phyloP scores from a whole-genome alignment of 805 yeast species.

The Maudiozyma bulderi region DNA sequence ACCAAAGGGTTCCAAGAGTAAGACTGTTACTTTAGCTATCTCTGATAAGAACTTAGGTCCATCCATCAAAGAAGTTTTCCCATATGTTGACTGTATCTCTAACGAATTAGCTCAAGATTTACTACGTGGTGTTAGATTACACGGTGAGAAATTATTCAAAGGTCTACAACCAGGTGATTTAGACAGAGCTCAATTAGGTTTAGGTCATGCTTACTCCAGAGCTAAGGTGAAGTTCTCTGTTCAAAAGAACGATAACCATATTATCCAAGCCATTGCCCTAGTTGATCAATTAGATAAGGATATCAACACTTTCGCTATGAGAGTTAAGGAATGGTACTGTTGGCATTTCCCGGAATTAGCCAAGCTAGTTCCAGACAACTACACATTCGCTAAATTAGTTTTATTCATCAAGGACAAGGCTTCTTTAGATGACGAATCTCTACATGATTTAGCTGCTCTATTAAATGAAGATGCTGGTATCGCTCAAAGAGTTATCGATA shows the following conservation, averaged over 20 bases:
- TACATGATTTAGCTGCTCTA: constrained; percentile 82
- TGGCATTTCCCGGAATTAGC: constrained; percentile 99
- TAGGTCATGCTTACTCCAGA: constrained; percentile 98
- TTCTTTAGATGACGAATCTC: constrained; percentile 63
- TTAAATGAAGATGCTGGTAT: constrained; percentile 85
- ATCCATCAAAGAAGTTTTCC: constrained; percentile 84
- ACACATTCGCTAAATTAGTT: constrained; percentile 73
- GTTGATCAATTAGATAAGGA: constrained; percentile 97
- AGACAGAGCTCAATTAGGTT: constrained; percentile 96
- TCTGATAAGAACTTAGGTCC: constrained; percentile 95
- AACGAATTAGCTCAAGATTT: constrained; percentile 91
- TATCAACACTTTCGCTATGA: constrained; percentile 93
- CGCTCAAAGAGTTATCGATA: constrained; percentile 86
- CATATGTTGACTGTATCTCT: constrained; percentile 80
- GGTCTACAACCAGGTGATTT: constrained; percentile 90
- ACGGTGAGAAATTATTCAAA: constrained; percentile 80
- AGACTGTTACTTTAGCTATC: constrained; percentile 69
- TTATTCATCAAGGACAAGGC: constrained; percentile 81
- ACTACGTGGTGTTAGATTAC: constrained; percentile 88
- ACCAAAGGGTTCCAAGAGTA: constrained; percentile 63
- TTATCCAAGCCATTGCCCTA: constrained; percentile 96
- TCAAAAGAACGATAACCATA: constrained; percentile 97
- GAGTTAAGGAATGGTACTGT: constrained; percentile 97
- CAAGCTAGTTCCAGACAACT: constrained; percentile 82
- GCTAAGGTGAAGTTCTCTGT: constrained; percentile 98